Evolutionary conservation across 495 filamentous ascomycete species (phyloP).

Genomic region (Pyrenula massariospora): DNA sequence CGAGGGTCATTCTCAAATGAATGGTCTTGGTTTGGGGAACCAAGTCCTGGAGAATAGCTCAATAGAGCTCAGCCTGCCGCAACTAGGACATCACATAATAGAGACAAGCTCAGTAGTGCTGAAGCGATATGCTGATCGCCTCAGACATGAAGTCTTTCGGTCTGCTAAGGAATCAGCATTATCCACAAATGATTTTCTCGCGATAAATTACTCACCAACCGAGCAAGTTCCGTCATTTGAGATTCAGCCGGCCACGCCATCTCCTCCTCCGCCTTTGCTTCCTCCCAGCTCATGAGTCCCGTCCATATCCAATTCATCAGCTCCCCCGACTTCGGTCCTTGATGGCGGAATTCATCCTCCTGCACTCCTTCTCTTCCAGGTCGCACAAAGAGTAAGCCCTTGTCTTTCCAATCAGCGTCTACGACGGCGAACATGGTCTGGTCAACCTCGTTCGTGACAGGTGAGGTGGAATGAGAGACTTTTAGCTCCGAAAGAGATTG

Average conservation of each 20-base stretch:
- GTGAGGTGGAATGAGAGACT: neutral
- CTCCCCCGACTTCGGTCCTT: neutral
- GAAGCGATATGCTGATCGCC: too few species aligned
- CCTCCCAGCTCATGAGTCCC: neutral
- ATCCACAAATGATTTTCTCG: too few species aligned
- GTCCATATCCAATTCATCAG: neutral
- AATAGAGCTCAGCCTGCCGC: too few species aligned
- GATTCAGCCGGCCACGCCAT: neutral
- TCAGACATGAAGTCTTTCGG: too few species aligned
- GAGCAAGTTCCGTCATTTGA: too few species aligned
- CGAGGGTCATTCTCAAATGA: too few species aligned
- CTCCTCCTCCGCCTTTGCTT: neutral
- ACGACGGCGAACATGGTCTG: neutral
- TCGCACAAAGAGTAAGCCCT: neutral
- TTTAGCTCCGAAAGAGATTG: neutral
- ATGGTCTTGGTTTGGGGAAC: too few species aligned
- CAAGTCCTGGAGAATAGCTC: too few species aligned
- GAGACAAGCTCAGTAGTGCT: too few species aligned
- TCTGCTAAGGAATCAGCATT: too few species aligned
- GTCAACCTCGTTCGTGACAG: neutral
- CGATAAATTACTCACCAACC: too few species aligned
- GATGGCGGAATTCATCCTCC: neutral
- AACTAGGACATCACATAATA: too few species aligned
- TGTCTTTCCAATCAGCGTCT: neutral
- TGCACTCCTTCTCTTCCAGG: neutral